phyloP scores from a whole-genome alignment of 768 basidiomycete genomes.

The Kwoniella sp. region DNA sequence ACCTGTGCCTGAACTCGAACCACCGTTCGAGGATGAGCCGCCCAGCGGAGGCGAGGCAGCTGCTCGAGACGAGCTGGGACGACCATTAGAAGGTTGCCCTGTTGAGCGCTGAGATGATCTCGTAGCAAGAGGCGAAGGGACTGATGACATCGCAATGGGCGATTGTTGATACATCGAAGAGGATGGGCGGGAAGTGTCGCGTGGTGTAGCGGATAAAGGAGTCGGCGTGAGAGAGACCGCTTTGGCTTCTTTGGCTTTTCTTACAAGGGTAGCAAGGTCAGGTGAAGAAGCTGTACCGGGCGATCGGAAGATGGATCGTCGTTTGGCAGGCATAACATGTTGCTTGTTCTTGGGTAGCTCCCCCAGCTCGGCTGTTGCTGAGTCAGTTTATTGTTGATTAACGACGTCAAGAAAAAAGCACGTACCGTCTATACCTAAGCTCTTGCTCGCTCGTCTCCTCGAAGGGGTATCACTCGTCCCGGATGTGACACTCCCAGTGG shows the following conservation, averaged over 20 bases:
- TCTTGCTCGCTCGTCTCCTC: conserved; percentile 20
- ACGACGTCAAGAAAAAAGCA: neutral
- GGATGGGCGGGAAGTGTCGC: neutral
- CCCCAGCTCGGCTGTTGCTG: conserved; percentile 11
- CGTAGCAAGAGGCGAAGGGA: neutral
- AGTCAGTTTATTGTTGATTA: neutral
- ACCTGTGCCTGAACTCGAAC: neutral
- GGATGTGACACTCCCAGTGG: conserved; percentile 4
- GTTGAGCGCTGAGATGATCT: neutral
- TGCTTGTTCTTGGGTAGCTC: conserved; percentile 15
- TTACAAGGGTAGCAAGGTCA: conserved; percentile 81
- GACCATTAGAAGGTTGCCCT: neutral
- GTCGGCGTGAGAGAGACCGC: conserved; percentile 1
- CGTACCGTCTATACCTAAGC: conserved; percentile 32
- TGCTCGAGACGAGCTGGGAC: neutral
- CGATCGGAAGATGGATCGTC: conserved; percentile 82
- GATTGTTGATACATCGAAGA: neutral
- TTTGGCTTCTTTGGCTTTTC: conserved; percentile 71
- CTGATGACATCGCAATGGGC: neutral
- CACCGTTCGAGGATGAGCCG: neutral
- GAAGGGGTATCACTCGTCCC: conserved; percentile 5
- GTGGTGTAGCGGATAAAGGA: no score
- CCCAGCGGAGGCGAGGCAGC: neutral
- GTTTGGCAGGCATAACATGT: conserved; percentile 58
- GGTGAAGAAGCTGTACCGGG: conserved; percentile 88